Conservation (phyloP, 805 yeast genomes). For the Ogataea populi-albae region DNA sequence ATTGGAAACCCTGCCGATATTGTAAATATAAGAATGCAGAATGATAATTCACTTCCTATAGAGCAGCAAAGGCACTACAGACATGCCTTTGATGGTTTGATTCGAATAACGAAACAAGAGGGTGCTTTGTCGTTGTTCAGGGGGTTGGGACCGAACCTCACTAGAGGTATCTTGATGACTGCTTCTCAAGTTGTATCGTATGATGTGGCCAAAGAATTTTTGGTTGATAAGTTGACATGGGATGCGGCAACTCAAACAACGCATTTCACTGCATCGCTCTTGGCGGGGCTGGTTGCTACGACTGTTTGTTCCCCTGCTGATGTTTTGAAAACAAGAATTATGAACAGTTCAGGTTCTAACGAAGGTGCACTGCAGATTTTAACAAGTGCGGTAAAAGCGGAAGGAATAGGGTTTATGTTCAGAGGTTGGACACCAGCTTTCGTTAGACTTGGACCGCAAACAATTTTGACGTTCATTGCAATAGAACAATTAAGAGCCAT, state of each 20-base stretch:
- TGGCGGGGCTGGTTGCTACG: slow-evolving; percentile 87
- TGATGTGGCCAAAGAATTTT: slow-evolving; percentile 63
- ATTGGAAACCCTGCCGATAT: slow-evolving; percentile 89
- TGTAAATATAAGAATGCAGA: slow-evolving; percentile 88
- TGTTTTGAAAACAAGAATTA: slow-evolving; percentile 82
- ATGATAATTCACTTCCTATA: slow-evolving; percentile 67
- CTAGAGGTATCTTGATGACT: slow-evolving; percentile 84
- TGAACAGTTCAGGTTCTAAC: slow-evolving; percentile 58
- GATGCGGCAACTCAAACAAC: slow-evolving; percentile 64
- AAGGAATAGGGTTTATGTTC: slow-evolving; percentile 79
- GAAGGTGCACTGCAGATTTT: slow-evolving; percentile 52
- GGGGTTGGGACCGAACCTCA: slow-evolving; percentile 74
- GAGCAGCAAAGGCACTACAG: slow-evolving; percentile 68
- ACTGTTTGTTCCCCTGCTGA: slow-evolving; percentile 93
- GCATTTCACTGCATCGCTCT: slow-evolving; percentile 72
- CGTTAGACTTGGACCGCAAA: slow-evolving; percentile 80
- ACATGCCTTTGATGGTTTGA: slow-evolving; percentile 76
- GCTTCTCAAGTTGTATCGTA: slow-evolving; percentile 89
- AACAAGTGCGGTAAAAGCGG: slow-evolving; percentile 53
- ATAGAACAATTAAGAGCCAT: slow-evolving; percentile 58
- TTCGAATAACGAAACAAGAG: slow-evolving; percentile 58
- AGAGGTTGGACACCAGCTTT: slow-evolving; percentile 92
- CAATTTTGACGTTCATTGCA: slow-evolving; percentile 65
- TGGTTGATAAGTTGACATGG: slow-evolving; percentile 49
- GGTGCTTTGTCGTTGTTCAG: slow-evolving; percentile 58